phyloP scores from a whole-genome alignment of 768 basidiomycete species.

The Grammothele lineata region DNA sequence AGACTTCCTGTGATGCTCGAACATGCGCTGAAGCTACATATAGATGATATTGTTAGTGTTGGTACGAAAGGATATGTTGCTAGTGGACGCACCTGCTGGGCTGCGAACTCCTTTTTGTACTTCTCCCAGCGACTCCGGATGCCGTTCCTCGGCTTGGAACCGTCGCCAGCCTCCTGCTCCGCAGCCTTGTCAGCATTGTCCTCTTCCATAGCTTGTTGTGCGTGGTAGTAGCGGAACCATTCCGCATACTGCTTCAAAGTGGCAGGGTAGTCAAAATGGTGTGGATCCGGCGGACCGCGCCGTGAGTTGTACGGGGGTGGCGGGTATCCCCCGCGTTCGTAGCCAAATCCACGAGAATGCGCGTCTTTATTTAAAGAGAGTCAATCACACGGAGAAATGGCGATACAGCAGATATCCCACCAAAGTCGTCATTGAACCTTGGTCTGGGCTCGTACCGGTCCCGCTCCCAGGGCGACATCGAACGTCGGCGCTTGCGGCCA shows the following conservation, averaged over 20 bases:
- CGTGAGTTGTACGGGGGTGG: conserved; percentile 35
- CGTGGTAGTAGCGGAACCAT: conserved; percentile 78
- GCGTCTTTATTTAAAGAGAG: conserved; percentile 41
- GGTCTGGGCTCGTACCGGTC: conserved; percentile 82
- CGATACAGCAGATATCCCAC: conserved; percentile 46
- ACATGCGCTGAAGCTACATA: conserved; percentile 89
- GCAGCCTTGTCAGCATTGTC: conserved; percentile 81
- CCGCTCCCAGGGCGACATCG: conserved; percentile 75
- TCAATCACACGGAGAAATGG: neutral
- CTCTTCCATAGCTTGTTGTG: conserved; percentile 75
- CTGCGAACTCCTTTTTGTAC: conserved; percentile 88
- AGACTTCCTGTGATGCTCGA: conserved; percentile 92
- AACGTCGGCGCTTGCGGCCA: conserved; percentile 77
- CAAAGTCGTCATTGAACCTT: conserved; percentile 77
- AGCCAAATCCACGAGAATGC: conserved; percentile 61
- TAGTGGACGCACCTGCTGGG: conserved; percentile 73
- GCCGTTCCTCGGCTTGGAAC: conserved; percentile 78
- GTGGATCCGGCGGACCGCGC: conserved; percentile 69
- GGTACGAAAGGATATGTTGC: neutral
- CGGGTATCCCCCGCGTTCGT: conserved; percentile 56
- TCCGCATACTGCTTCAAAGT: conserved; percentile 82
- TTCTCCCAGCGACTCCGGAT: conserved; percentile 87
- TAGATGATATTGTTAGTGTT: neutral
- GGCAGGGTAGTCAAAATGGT: conserved; percentile 77
- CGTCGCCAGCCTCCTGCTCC: conserved; percentile 79